phyloP scores from a whole-genome alignment of 352 stramenopile genomes.

The Phytopythium montanum region DNA sequence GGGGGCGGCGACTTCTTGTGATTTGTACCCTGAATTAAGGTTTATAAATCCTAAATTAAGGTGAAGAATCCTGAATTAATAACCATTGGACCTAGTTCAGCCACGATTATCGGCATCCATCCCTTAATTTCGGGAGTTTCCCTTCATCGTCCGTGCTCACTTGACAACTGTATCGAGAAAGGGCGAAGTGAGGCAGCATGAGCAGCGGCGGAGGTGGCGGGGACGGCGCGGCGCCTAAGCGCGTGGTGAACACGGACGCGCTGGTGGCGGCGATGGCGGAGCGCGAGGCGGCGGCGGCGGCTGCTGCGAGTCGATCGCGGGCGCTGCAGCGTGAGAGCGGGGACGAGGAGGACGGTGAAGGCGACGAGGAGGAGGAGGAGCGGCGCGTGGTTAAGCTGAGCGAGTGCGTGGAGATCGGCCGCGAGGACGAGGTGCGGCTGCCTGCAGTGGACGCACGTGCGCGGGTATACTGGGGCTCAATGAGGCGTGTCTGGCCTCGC shows the following conservation, averaged over 20 bases:
- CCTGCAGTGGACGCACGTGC: neutral
- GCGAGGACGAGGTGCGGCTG: slow-evolving; percentile 34
- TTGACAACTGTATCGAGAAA: slow-evolving; percentile 3
- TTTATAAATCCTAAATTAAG: neutral
- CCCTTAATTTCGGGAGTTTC: neutral
- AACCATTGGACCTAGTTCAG: too few species aligned
- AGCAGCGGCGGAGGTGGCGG: neutral
- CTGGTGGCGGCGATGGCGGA: slow-evolving; percentile 30
- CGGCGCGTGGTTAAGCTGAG: slow-evolving; percentile 39
- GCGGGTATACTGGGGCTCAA: neutral
- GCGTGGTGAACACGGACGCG: slow-evolving; percentile 34
- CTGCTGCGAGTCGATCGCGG: neutral
- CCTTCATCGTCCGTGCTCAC: neutral
- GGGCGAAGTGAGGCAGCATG: neutral
- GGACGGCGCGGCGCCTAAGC: slow-evolving; percentile 11
- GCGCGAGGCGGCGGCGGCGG: slow-evolving; percentile 8
- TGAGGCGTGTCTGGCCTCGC: neutral
- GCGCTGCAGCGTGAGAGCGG: slow-evolving; percentile 7
- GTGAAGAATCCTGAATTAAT: neutral
- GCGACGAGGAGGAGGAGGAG: slow-evolving; percentile 26
- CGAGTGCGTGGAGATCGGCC: slow-evolving; percentile 64
- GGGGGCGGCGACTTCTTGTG: neutral
- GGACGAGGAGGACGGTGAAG: slow-evolving; percentile 6
- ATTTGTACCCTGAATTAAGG: neutral
- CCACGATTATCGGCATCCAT: neutral